These are phyloP conservation scores for Salix suchowensis DNA, from an alignment of 345 rosid species.

Conservation along the genomic window DNA sequence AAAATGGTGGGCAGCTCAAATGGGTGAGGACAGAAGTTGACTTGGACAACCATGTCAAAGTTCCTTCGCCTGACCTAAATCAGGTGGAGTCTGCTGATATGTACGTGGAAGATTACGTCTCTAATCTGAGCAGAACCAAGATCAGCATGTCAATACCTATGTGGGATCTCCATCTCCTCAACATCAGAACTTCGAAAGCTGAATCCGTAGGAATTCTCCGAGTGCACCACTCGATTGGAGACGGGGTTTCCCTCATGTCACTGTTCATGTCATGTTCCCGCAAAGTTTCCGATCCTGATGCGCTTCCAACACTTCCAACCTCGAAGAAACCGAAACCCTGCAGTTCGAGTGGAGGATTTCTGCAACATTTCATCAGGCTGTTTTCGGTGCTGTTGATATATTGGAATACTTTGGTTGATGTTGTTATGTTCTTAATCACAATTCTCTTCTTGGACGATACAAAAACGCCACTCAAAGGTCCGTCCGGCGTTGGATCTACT, in stretches of 20 bases:
- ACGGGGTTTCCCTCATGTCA: conserved; percentile 61
- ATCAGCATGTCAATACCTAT: conserved; percentile 32
- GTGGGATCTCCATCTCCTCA: conserved; percentile 46
- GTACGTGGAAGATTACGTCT: conserved; percentile 35
- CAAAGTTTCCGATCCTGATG: conserved; percentile 22
- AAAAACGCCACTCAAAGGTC: conserved; percentile 50
- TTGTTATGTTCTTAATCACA: conserved; percentile 37
- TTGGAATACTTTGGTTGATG: conserved; percentile 24
- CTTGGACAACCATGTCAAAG: conserved; percentile 30
- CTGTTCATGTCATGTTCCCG: conserved; percentile 49
- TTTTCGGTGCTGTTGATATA: conserved; percentile 13
- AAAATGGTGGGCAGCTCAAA: conserved; percentile 17
- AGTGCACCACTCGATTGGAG: conserved; percentile 61
- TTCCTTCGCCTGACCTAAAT: conserved; percentile 20
- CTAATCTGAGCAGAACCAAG: conserved; percentile 30
- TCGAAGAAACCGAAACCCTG: not conserved
- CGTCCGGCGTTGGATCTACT: conserved; percentile 6
- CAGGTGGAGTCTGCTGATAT: conserved; percentile 21
- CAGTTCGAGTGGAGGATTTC: not conserved
- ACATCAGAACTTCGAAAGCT: conserved; percentile 26
- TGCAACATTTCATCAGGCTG: not conserved
- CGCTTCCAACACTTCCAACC: conserved; percentile 26
- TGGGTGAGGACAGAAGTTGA: conserved; percentile 45
- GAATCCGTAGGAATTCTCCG: conserved; percentile 36
- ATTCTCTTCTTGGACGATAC: conserved; percentile 45